Evolutionary conservation across 129 eudicot genomes (phyloP), one percentile per base, ranked within the genome.

Genomic region (Saussurea involucrata): DNA sequence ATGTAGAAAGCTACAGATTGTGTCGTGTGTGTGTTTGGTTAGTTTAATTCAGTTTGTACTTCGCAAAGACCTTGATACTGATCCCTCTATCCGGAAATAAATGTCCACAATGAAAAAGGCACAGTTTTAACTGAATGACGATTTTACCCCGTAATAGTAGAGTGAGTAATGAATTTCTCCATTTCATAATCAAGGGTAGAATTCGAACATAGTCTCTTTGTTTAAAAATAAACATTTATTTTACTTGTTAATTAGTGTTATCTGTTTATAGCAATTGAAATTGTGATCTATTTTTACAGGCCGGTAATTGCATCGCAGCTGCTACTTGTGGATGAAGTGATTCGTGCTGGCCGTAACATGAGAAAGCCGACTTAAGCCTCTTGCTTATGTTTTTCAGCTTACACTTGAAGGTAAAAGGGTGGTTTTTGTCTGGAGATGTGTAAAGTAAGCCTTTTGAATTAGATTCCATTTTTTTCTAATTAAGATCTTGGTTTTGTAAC

Each of bases 261-360:
- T 34, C 5, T 15, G 3, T 22, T 68, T 49, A 18, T 24, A 0
- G 22, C 3, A 2, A 31, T 12, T 25, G 31, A 68, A 68, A 49
- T 49, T 3, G 33, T 49, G 57, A 8, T 25, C 3, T 25, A 22
- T 27, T 36, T 55, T 8, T 80, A 76, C 98, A 93, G 96, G 36
- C 96, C 95, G 20, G 96, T 93, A 11, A 93, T 93, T 68, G 87
- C 95, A 33, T 88, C 98, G 7, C 97, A 93, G 81, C 78, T 93
- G 83, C 86, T 93, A 61, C 90, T 93, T 6, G 98, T 93, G 69
- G 97, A 93, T 88, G 96, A 93, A 86, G 96, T 93, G 61, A 93
- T 93, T 63, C 94, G 95, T 79, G 96, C 98, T 8, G 98, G 98
- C n/a, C 96, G 98, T 40, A 92, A 92, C 85, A 90, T 90, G 96